phyloP scores from a whole-genome alignment of 371 early-diverging fungal genomes.

The Actinomortierella wolfii region DNA sequence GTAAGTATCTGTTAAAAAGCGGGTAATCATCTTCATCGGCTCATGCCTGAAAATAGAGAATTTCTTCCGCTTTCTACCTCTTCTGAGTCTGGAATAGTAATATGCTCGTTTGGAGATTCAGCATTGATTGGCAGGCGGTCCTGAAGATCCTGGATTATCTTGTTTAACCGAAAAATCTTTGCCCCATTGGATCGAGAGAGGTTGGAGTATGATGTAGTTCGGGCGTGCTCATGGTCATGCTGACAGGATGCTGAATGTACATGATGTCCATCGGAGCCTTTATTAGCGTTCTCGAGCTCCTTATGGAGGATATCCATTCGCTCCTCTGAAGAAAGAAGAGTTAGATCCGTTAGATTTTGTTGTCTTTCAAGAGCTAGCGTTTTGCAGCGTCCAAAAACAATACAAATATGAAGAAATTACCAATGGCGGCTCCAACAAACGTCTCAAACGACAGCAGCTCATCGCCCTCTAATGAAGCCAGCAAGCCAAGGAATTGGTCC shows the following conservation, averaged over 20 bases:
- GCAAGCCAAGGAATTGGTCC: constrained; percentile 56
- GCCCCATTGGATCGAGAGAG: constrained; percentile 34
- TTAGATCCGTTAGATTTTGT: not conserved
- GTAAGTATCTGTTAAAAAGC: not conserved
- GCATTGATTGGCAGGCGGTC: constrained; percentile 60
- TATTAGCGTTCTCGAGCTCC: too few species aligned
- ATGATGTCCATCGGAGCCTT: constrained; percentile 1
- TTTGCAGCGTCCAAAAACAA: not conserved
- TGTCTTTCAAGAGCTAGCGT: not conserved
- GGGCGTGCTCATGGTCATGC: constrained; percentile 21
- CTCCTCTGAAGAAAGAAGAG: too few species aligned
- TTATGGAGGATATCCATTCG: too few species aligned
- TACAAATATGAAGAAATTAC: constrained; percentile 39
- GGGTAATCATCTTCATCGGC: not conserved
- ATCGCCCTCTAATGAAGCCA: constrained; percentile 53
- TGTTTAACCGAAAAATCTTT: constrained; percentile 40
- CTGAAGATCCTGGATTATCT: constrained; percentile 62
- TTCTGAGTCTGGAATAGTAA: constrained; percentile 55
- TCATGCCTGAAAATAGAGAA: not conserved
- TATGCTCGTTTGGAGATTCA: constrained; percentile 65
- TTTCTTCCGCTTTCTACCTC: constrained; percentile 48
- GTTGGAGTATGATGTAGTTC: not conserved
- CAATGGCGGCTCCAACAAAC: constrained; percentile 59
- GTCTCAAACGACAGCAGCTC: constrained; percentile 59
- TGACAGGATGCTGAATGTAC: constrained; percentile 32